Evolutionary conservation across 306 rosid genomes (phyloP).

Genomic region (Quercus suber): DNA sequence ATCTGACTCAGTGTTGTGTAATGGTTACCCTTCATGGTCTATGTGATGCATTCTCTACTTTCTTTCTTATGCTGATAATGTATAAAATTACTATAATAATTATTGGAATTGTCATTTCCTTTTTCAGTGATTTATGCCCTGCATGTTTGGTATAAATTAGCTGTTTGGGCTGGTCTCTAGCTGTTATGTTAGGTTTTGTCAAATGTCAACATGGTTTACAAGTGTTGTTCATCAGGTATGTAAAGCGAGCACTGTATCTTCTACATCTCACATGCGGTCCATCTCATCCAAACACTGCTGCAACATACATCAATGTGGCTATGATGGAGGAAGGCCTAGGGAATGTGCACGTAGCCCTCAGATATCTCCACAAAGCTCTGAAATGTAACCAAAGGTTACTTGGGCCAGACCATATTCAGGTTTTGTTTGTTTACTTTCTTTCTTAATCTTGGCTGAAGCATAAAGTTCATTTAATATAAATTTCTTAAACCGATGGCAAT

Average conservation of each 20-base stretch:
- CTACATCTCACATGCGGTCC: conserved; percentile 97
- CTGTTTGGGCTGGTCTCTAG: background rate
- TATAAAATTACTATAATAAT: background rate
- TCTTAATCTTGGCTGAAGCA: conserved; percentile 1
- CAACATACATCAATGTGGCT: conserved; percentile 97
- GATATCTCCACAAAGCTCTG: conserved; percentile 98
- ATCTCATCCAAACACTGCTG: conserved; percentile 99
- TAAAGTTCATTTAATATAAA: background rate
- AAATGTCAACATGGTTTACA: conserved; percentile 8
- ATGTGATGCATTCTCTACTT: background rate
- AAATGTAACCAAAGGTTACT: conserved; percentile 94
- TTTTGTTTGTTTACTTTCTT: conserved; percentile 31
- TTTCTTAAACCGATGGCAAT: background rate
- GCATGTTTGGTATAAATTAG: background rate
- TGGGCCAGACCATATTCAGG: conserved; percentile 99
- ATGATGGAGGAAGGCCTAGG: conserved; percentile 99
- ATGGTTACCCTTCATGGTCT: background rate
- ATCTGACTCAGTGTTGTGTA: background rate
- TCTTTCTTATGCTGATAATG: background rate
- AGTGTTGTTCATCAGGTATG: conserved; percentile 64
- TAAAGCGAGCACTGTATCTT: conserved; percentile 95
- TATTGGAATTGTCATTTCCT: background rate
- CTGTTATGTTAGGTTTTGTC: conserved; percentile 17
- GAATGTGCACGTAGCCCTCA: conserved; percentile 91
- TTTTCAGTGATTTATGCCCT: background rate